phyloP scores from a whole-genome alignment of 495 filamentous ascomycete species.

The Bathelium albidoporum region DNA sequence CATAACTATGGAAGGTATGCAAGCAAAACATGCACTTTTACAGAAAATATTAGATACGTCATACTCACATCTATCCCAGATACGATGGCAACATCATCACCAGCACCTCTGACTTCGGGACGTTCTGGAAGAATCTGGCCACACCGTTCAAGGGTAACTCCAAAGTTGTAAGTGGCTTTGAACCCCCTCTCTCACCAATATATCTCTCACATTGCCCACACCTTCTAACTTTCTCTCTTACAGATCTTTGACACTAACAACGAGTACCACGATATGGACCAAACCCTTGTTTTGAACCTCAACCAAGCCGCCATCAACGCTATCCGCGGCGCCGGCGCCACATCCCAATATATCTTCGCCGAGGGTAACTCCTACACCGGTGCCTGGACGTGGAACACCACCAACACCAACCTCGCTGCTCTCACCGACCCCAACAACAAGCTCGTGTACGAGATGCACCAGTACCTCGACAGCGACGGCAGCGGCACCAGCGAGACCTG shows the following conservation, averaged over 20 bases:
- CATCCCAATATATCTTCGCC: constrained; percentile 58
- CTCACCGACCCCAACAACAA: constrained; percentile 53
- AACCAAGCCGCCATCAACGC: constrained; percentile 67
- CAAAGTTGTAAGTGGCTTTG: constrained; percentile 33
- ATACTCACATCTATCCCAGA: constrained; percentile 47
- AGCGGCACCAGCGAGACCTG: constrained; percentile 52
- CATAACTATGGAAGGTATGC: constrained; percentile 54
- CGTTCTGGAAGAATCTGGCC: constrained; percentile 56
- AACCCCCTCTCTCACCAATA: constrained; percentile 7
- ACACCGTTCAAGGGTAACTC: constrained; percentile 48
- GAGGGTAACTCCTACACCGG: constrained; percentile 63
- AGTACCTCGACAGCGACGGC: constrained; percentile 51
- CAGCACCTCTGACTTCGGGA: constrained; percentile 45
- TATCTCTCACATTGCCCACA: constrained; percentile 25
- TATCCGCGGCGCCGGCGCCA: constrained; percentile 59
- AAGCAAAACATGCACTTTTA: not conserved
- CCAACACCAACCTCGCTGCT: constrained; percentile 42
- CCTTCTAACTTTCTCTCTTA: not conserved
- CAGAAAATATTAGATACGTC: constrained; percentile 12
- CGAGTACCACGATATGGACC: constrained; percentile 65
- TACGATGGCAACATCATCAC: constrained; percentile 58
- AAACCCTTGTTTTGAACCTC: constrained; percentile 54
- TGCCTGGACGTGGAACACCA: constrained; percentile 45
- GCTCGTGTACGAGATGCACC: constrained; percentile 50
- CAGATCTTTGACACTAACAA: constrained; percentile 60